Evolutionary conservation across 106 monocot genomes (phyloP).

Genomic region (Dendrobium catenatum): DNA sequence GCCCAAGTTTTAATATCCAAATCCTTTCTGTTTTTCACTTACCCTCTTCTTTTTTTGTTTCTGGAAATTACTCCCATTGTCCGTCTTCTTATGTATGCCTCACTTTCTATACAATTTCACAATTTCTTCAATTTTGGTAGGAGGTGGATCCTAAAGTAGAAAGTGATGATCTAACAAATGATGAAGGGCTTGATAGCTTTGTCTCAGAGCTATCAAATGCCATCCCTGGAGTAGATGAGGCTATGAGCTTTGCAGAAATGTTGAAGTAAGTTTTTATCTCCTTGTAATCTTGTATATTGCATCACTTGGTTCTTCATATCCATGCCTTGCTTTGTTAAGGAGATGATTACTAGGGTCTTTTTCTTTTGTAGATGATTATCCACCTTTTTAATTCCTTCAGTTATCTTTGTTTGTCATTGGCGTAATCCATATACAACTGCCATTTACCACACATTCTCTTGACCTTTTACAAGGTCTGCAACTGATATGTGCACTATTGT

Average conservation of each 20-base stretch:
- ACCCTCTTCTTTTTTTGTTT: too few species aligned
- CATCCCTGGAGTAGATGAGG: conserved; percentile 95
- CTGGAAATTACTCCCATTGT: not conserved
- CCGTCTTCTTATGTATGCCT: not conserved
- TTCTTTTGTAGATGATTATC: not conserved
- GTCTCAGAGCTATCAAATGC: conserved; percentile 90
- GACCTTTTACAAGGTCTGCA: not conserved
- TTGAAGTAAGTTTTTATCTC: conserved; percentile 50
- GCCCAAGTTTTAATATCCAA: not conserved
- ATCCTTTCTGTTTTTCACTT: not conserved
- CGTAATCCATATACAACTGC: not conserved
- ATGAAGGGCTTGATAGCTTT: conserved; percentile 74
- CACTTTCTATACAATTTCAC: not conserved
- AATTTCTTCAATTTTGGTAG: conserved; percentile 18
- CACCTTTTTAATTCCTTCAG: not conserved
- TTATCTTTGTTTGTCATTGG: not conserved
- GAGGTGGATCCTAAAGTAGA: conserved; percentile 96
- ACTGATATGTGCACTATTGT: not conserved
- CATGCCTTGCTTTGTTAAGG: not conserved
- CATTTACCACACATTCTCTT: not conserved
- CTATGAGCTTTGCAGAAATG: conserved; percentile 99
- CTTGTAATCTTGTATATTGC: not conserved
- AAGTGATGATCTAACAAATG: conserved; percentile 63
- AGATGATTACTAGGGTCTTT: not conserved
- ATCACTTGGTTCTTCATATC: not conserved